These are phyloP conservation scores for Zymoseptoria ardabiliae DNA, from an alignment of 2,329 filamentous ascomycete genomes.

Conservation along the genomic window DNA sequence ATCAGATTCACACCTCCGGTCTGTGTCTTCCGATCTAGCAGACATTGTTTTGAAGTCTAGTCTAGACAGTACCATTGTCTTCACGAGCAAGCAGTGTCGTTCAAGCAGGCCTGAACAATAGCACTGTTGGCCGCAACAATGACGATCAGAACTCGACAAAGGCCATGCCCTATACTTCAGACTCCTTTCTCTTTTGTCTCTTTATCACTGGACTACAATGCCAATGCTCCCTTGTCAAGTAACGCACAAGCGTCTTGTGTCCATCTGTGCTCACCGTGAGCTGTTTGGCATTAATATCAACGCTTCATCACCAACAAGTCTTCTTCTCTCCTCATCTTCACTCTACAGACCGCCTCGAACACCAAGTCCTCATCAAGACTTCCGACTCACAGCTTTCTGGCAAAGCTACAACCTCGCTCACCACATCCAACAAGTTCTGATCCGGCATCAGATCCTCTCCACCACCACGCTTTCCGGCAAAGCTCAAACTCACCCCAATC, in stretches of 20 bases:
- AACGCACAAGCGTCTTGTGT: background rate
- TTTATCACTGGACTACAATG: background rate
- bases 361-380: background rate
- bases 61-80: background rate
- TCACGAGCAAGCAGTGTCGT: background rate
- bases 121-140: background rate
- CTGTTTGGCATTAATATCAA: background rate
- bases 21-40: no score
- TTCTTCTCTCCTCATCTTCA: background rate
- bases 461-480: background rate
- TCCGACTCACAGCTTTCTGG: background rate
- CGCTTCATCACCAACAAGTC: background rate
- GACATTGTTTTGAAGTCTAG: no score
- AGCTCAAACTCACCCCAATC: background rate
- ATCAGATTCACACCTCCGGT: no score
- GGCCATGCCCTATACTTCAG: background rate
- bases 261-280: background rate
- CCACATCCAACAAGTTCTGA: background rate
- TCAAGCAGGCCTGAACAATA: background rate
- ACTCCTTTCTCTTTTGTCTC: background rate
- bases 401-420: background rate
- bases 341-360: background rate
- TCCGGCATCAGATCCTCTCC: background rate
- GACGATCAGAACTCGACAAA: background rate
- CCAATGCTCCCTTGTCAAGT: background rate